Percentiles rank a stretch among this genome's conserved stretches.
phyloP scores from a whole-genome alignment of 2,329 filamentous ascomycete species.

The Sarocladiaceae sp. region DNA sequence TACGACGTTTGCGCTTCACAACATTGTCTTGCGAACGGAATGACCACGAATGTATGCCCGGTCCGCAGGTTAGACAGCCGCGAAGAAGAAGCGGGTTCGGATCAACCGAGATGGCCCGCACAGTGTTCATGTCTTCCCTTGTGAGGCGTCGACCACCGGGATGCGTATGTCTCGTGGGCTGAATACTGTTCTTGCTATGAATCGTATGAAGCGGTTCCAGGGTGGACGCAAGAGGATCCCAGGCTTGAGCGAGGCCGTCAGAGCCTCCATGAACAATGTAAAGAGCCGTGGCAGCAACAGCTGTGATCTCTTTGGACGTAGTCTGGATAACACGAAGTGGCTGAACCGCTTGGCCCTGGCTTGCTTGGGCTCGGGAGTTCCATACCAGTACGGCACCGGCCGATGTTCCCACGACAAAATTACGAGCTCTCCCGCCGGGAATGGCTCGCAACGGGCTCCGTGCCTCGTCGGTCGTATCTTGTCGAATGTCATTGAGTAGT shows the following conservation, averaged over 20 bases:
- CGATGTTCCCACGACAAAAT: slow-evolving; percentile 77
- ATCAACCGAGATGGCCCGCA: slow-evolving; percentile 72
- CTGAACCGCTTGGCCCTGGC: slow-evolving; percentile 42
- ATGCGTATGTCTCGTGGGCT: slow-evolving; percentile 70
- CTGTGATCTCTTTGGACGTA: slow-evolving; percentile 83
- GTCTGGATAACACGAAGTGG: slow-evolving; percentile 84
- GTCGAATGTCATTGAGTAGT: slow-evolving; percentile 28
- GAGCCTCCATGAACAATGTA: slow-evolving; percentile 92
- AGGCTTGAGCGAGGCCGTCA: slow-evolving; percentile 91
- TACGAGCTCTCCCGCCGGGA: slow-evolving; percentile 77
- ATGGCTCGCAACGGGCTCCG: slow-evolving; percentile 47
- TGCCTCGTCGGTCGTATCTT: neutral
- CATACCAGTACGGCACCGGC: slow-evolving; percentile 75
- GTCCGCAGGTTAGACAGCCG: slow-evolving; percentile 82
- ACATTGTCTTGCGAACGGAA: slow-evolving; percentile 81
- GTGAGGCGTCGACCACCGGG: slow-evolving; percentile 64
- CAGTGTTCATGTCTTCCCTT: slow-evolving; percentile 10
- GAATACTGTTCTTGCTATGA: slow-evolving; percentile 77
- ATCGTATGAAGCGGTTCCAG: slow-evolving; percentile 77
- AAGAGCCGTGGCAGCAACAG: slow-evolving; percentile 75
- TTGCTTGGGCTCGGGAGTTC: slow-evolving; percentile 66
- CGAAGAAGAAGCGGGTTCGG: slow-evolving; percentile 81
- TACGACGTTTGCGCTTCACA: slow-evolving; percentile 72
- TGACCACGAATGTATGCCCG: slow-evolving; percentile 86
- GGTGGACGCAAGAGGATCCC: slow-evolving; percentile 88